Evolutionary conservation across 2,329 filamentous ascomycete species (phyloP), one percentile per base, ranked within the genome.

Genomic region (Chaetomiaceae sp.): DNA sequence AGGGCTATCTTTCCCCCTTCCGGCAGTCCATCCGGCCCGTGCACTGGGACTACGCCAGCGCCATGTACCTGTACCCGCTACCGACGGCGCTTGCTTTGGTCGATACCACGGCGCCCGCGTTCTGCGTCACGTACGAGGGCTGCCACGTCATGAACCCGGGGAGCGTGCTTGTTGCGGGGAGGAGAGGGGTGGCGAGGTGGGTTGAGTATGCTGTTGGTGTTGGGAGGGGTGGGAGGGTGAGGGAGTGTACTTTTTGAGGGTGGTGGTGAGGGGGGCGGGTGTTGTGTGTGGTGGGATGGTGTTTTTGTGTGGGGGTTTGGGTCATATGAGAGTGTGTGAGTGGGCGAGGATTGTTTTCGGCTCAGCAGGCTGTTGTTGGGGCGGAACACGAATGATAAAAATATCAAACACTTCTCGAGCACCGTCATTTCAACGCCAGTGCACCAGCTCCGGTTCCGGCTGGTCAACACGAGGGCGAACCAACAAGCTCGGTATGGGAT

Each of bases 81-180:
- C 94, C 94, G 2, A 92, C 89, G 19, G 84, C 88, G 1, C 75
- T 97, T 65, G 82, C 95, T 15, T 72, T 99, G 4, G 85, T 90
- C 2, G 94, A 99, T 71, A 77, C 87, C 0, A 89, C 91, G 38
- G 85, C 87, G 9, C 85, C 88, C 14, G 80, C 90, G 0, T 99
- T 96, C 65, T 87, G 87, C 50, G 76, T 96, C 59, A 95, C 89
- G 14, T 97, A 97, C 66, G 92, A 96, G 70, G 92, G 91, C 0
- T 97, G 94, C 66, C 89, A 94, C 72, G 91, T 96, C 31, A 85
- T 99, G 81, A 99, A 99, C 68, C 91, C 94, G 0, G 90, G 91
- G 6, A 78, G 80, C 45, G 70, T 99, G 46, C 78, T 95, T 22
- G 84, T 89, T 0, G 75, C 81, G 0, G 86, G 85, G 0, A 78